These are phyloP conservation scores for Penicillium bovifimosum DNA, from an alignment of 495 filamentous ascomycete genomes.

Conservation along the genomic window DNA sequence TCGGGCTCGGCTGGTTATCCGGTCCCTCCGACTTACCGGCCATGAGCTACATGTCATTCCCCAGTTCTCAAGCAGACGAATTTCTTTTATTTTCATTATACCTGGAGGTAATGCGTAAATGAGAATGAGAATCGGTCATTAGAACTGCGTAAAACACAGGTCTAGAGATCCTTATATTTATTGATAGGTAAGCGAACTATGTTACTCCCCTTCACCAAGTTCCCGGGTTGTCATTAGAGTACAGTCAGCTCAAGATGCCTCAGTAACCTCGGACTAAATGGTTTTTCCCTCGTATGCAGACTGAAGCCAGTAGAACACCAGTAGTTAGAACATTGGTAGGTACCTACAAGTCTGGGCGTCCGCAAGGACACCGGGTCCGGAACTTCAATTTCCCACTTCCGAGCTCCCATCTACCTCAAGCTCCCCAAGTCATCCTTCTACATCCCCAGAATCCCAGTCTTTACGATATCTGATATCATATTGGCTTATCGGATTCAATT, in stretches of 20 bases:
- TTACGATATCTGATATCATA: neutral
- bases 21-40: conserved; percentile 14
- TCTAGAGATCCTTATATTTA: no score
- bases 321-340: no score
- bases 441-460: neutral
- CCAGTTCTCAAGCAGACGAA: conserved; percentile 29
- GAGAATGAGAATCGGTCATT: neutral
- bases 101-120: conserved; percentile 4
- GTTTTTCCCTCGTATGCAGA: no score
- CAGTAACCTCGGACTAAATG: no score
- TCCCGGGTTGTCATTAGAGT: no score
- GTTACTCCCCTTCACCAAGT: no score
- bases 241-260: no score
- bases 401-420: conserved; percentile 7
- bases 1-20: conserved; percentile 18
- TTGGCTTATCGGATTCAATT: neutral
- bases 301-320: no score
- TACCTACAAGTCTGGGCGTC: neutral
- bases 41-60: conserved; percentile 31
- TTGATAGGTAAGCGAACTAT: no score
- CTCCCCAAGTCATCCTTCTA: conserved; percentile 7
- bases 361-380: conserved; percentile 4
- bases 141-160: neutral
- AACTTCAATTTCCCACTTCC: conserved; percentile 12
- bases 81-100: conserved; percentile 14